Conservation (phyloP, 257 asterid genomes). For the Solanum appendiculatum region DNA sequence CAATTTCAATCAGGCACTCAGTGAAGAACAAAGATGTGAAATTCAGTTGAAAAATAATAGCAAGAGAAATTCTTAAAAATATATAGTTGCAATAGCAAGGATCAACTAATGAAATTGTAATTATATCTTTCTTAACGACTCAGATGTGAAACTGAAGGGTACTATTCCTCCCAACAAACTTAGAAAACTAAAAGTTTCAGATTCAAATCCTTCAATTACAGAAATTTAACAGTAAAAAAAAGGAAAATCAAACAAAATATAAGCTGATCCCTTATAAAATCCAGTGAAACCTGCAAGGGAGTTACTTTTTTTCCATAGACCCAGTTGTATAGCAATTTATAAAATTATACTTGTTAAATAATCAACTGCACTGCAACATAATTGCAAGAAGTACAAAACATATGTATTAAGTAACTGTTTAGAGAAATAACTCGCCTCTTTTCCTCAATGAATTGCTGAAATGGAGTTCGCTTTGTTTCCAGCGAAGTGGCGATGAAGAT, state of each 20-base stretch:
- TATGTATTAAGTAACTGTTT: neutral
- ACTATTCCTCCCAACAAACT: neutral
- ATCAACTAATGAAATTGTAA: neutral
- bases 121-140: neutral
- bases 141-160: neutral
- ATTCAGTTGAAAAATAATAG: neutral
- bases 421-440: neutral
- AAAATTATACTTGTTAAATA: neutral
- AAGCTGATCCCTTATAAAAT: neutral
- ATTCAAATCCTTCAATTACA: neutral
- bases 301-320: neutral
- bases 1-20: neutral
- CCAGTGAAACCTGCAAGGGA: neutral
- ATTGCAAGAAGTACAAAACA: neutral
- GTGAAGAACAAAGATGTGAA: neutral
- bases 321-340: neutral
- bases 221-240: neutral
- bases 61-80: neutral
- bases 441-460: neutral
- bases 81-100: neutral
- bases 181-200: neutral
- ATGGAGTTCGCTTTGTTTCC: neutral
- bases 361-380: neutral
- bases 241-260: neutral
- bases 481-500: neutral